Conservation (phyloP, 495 filamentous ascomycete genomes). For the Aspergillus sclerotioniger region DNA sequence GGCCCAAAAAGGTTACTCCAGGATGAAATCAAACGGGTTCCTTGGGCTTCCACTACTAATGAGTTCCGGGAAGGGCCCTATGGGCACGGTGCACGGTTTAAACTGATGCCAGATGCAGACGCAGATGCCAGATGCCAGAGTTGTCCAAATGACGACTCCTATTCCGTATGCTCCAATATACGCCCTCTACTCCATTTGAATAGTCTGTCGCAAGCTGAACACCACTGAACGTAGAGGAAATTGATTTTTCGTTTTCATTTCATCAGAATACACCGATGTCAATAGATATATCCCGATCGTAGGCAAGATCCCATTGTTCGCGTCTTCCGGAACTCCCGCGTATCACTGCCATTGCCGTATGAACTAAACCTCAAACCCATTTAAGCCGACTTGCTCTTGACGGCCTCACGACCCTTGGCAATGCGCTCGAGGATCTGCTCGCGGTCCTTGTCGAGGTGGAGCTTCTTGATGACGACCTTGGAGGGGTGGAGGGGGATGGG, state of each 20-base stretch:
- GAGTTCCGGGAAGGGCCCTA: no score
- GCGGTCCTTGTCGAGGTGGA: slow-evolving; percentile 98
- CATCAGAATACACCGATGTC: not conserved
- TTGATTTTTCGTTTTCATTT: not conserved
- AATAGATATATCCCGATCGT: not conserved
- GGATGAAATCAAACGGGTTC: no score
- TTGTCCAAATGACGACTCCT: no score
- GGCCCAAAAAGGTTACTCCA: no score
- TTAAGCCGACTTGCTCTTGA: slow-evolving; percentile 40
- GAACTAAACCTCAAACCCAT: slow-evolving; percentile 30
- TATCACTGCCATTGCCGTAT: not conserved
- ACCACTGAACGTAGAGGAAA: not conserved
- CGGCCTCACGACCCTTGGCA: slow-evolving; percentile 67
- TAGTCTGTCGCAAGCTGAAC: no score
- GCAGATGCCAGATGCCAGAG: no score
- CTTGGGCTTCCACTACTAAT: no score
- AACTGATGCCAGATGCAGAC: no score
- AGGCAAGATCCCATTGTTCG: not conserved
- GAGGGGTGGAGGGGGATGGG: slow-evolving; percentile 85
- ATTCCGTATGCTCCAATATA: no score
- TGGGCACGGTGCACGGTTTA: no score
- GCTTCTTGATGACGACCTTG: slow-evolving; percentile 94
- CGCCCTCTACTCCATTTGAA: no score
- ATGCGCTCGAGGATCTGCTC: slow-evolving; percentile 89
- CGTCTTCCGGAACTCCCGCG: not conserved